Base-by-base conservation (phyloP, 2,329 filamentous ascomycete species). In the Hawksworthiomyces lignivorus region DNA sequence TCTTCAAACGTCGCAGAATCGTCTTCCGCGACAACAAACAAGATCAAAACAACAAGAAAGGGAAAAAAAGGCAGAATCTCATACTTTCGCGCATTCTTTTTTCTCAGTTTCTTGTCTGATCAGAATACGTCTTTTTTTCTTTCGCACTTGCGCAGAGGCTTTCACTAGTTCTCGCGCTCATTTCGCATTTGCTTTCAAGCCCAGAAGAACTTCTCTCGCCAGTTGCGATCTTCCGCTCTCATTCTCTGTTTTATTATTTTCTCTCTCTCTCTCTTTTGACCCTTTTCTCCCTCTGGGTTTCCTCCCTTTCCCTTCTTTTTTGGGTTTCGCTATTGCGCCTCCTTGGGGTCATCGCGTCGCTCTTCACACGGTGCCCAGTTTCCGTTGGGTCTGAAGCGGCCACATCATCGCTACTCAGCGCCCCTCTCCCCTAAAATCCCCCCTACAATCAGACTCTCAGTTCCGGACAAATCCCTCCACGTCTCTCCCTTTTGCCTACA, bases 91-190 rank as follows among this genome's bases (percentile, higher is more conserved):
- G 18, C 37, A 36, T 14, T 34, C 28, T 30, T 41, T 50, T 53
- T 49, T 28, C 32, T n/a, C n/a, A n/a, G n/a, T n/a, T n/a, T n/a
- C n/a, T n/a, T n/a, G n/a, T n/a, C n/a, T n/a, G n/a, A n/a, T n/a
- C n/a, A n/a, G n/a, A n/a, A n/a, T n/a, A 20, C 47, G 24, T 35
- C 40, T 48, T 44, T 49, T 50, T 32, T 40, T 34, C 32, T 44
- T 43, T 41, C 48, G 51, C 36, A 47, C 36, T 33, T 35, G 49
- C 44, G 48, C 48, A 56, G 59, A 62, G 59, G 54, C 60, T 63
- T 62, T 73, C 48, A 59, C 57, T 73, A 72, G 70, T 63, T 61
- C 63, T 73, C 67, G 68, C 57, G 52, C 55, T 39, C 35, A 18
- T 26, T 35, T 34, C 20, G n/a, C 7, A 21, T 7, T 8, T 40